Conservation (phyloP, 2,329 filamentous ascomycete species). For the Botrytis medusae region DNA sequence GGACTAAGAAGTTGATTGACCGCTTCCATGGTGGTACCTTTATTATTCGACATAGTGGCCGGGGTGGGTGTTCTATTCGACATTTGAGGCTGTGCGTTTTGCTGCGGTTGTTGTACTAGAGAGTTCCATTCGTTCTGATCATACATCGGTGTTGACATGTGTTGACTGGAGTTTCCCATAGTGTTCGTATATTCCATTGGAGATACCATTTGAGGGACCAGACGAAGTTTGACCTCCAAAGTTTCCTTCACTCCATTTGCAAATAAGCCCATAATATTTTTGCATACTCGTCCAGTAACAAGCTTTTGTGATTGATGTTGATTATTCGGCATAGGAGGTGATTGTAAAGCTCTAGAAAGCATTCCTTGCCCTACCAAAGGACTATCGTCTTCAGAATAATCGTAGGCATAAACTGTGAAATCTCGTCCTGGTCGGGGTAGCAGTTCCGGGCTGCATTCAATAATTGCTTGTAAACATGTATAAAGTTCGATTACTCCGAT, state of each 20-base stretch:
- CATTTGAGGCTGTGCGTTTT: constrained; percentile 46
- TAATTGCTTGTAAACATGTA: constrained; percentile 81
- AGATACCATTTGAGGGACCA: constrained; percentile 63
- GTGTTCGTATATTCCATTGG: constrained; percentile 61
- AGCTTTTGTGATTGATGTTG: constrained; percentile 63
- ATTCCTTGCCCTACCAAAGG: constrained; percentile 94
- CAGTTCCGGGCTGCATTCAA: constrained; percentile 79
- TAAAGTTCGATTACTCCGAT: constrained; percentile 88
- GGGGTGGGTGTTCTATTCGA: constrained; percentile 29
- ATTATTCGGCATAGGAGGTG: constrained; percentile 55
- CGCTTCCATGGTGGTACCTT: constrained; percentile 40
- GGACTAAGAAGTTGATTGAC: constrained; percentile 44
- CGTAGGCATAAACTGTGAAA: constrained; percentile 95
- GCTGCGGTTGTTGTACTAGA: constrained; percentile 68
- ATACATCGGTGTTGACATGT: constrained; percentile 57
- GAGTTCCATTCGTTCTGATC: constrained; percentile 77
- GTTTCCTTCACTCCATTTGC: constrained; percentile 82
- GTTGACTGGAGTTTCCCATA: constrained; percentile 60
- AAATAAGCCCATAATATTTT: constrained; percentile 82
- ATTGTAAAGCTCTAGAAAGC: constrained; percentile 76
- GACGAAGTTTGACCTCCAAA: constrained; percentile 85
- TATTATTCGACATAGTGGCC: constrained; percentile 19
- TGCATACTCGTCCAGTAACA: constrained; percentile 87
- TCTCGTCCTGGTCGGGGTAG: constrained; percentile 68
- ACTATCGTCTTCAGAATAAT: constrained; percentile 92